Base-by-base conservation (phyloP, 106 monocot species). In the Apostasia shenzhenica region DNA sequence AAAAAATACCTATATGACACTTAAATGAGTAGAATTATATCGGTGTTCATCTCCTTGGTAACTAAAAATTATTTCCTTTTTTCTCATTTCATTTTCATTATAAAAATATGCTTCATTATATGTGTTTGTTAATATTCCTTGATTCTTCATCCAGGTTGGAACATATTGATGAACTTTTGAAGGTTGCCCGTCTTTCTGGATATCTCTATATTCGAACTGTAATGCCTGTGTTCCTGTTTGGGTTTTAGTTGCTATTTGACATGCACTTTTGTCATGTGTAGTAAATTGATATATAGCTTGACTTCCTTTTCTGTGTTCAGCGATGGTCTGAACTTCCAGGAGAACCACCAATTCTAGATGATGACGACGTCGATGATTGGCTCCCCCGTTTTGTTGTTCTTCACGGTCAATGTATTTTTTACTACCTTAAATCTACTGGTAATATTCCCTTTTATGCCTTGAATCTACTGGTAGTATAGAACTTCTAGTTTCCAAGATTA, bases 281-380 rank as follows among this genome's bases (percentile, higher is more conserved):
- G 39, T 43, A 6, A 6, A 46, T 41, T 42, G 12, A 49, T 10
- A 11, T 26, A 57, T 2, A 42, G 39, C 8, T 56, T 70, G 42
- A 54, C 41, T 67, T 59, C 40, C 50, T 41, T 69, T 8, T 68
- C 50, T 64, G 45, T 42, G 5, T 72, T 8, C 54, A 95, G 95
- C 86, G 95, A 80, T 95, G 95, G 95, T 71, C 84, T 56, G 73
- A 83, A 72, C 84, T 91, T 68, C 95, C 95, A 47, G 91, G 88
- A 67, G 95, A 95, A 72, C 95, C 91, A 66, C 95, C 95, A 49
- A 86, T 95, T 14, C 55, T 94, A 78, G 95, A 95, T 78, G 95
- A 91, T 76, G 54, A 39, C 3, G 91, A 95, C 45, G 71, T 91
- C 71, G 86, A 95, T 78, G 95, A 95, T 70, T 95, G 88, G 88